phyloP scores from a whole-genome alignment of 306 rosid genomes.

The Prunus dulcis region DNA sequence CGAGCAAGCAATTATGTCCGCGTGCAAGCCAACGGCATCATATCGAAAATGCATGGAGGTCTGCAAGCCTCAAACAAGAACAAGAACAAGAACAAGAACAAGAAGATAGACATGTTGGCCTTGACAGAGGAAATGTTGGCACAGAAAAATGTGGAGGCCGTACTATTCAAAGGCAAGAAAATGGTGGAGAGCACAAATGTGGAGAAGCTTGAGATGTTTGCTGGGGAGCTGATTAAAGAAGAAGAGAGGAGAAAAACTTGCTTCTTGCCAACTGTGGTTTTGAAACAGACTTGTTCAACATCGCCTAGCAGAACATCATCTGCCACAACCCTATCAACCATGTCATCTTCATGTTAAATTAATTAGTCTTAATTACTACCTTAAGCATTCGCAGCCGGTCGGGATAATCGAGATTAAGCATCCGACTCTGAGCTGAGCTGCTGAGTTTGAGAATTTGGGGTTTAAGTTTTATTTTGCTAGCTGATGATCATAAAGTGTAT shows the following conservation, averaged over 20 bases:
- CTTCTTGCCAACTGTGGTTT: conserved; percentile 55
- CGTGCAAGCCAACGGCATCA: conserved; percentile 52
- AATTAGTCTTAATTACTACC: background rate
- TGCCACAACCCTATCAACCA: conserved; percentile 68
- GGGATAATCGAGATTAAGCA: conserved; percentile 25
- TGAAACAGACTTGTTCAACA: conserved; percentile 62
- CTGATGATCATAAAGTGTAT: background rate
- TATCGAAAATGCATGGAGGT: conserved; percentile 21
- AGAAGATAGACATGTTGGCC: conserved; percentile 40
- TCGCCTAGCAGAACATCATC: conserved; percentile 80
- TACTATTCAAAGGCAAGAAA: conserved; percentile 69
- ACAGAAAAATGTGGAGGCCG: conserved; percentile 74
- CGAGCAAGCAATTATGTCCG: conserved; percentile 64
- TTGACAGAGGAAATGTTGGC: conserved; percentile 55
- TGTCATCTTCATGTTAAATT: conserved; percentile 49
- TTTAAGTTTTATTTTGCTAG: background rate
- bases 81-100: conserved; percentile 2
- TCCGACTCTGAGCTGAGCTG: conserved; percentile 51
- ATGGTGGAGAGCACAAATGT: conserved; percentile 54
- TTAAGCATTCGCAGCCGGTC: conserved; percentile 55
- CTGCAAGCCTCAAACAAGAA: conserved; percentile 12
- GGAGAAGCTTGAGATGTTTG: conserved; percentile 67
- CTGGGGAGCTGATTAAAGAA: conserved; percentile 64
- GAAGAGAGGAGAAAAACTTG: conserved; percentile 72
- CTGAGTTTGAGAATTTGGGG: background rate